Percentiles rank a stretch among this genome's conserved stretches.
phyloP scores from a whole-genome alignment of 176 grass and related monocot genomes.

The Rhipidocladum racemiflorum region DNA sequence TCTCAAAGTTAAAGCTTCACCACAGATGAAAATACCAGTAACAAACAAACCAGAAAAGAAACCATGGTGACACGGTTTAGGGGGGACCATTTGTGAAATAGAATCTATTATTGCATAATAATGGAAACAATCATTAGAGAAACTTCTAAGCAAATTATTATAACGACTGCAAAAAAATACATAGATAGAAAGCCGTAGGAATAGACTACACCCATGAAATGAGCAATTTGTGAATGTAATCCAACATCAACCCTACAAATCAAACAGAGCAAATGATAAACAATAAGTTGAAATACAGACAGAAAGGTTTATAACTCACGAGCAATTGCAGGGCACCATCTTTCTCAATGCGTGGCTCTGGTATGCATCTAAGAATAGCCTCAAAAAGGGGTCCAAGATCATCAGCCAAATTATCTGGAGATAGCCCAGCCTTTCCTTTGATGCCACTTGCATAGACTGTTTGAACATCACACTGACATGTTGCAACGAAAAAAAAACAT shows the following conservation, averaged over 20 bases:
- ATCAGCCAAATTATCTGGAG: conserved; percentile 75
- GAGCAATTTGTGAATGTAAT: neutral
- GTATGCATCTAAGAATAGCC: conserved; percentile 96
- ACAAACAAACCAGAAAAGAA: conserved; percentile 22
- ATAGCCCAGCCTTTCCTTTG: conserved; percentile 85
- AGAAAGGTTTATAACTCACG: conserved; percentile 50
- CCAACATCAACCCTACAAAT: conserved; percentile 18
- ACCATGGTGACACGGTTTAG: neutral
- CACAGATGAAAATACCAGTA: conserved; percentile 2
- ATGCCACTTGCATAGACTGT: conserved; percentile 94
- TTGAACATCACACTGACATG: conserved; percentile 90
- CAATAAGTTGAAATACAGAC: neutral
- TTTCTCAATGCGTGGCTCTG: conserved; percentile 90
- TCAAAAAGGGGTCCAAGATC: conserved; percentile 98
- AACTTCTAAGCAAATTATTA: neutral
- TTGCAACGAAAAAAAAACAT: conserved; percentile 23
- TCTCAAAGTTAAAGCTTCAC: conserved; percentile 5
- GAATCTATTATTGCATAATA: neutral
- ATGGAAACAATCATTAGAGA: neutral
- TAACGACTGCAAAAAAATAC: neutral
- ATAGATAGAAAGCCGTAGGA: neutral
- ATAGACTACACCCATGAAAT: neutral
- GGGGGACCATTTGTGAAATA: neutral
- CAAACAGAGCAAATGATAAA: conserved; percentile 5
- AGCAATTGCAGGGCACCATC: conserved; percentile 90